phyloP scores from a whole-genome alignment of 352 stramenopile genomes.

The Pseudoperonospora humuli region DNA sequence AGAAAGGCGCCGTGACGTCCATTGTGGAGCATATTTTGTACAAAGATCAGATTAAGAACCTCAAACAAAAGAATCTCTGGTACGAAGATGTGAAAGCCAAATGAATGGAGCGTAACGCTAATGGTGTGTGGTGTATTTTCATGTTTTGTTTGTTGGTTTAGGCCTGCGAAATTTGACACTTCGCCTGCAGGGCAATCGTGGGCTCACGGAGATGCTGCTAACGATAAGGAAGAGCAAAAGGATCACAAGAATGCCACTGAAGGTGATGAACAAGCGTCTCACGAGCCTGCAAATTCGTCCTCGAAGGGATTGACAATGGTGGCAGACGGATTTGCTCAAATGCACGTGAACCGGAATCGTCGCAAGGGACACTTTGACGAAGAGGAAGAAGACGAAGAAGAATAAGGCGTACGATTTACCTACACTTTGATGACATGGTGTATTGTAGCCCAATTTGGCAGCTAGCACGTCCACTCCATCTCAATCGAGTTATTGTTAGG shows the following conservation, averaged over 20 bases:
- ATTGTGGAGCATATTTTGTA: slow-evolving; percentile 96
- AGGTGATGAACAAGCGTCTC: slow-evolving; percentile 8
- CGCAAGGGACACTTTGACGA: slow-evolving; percentile 68
- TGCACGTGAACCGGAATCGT: slow-evolving; percentile 73
- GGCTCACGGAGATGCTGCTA: slow-evolving; percentile 4
- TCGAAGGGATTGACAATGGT: slow-evolving; percentile 56
- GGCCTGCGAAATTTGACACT: slow-evolving; percentile 51
- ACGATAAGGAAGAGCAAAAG: slow-evolving; percentile 16
- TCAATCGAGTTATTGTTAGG: slow-evolving; percentile 32
- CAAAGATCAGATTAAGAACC: slow-evolving; percentile 98
- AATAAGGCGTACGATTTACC: slow-evolving; percentile 11
- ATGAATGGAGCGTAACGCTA: neutral
- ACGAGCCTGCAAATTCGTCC: neutral
- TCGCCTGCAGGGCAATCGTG: neutral
- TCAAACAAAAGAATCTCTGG: slow-evolving; percentile 92
- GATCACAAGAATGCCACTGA: slow-evolving; percentile 10
- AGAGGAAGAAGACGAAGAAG: slow-evolving; percentile 52
- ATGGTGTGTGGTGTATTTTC: slow-evolving; percentile 25
- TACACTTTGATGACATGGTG: too few relatives aligned
- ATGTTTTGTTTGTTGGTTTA: slow-evolving; percentile 7
- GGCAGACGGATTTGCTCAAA: slow-evolving; percentile 35
- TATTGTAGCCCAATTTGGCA: slow-evolving; percentile 15
- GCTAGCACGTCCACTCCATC: slow-evolving; percentile 12
- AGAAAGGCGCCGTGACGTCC: slow-evolving; percentile 85
- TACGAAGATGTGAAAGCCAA: slow-evolving; percentile 9